phyloP scores from a whole-genome alignment of 2,329 filamentous ascomycete species.

The Phaeosphaeria sp. region DNA sequence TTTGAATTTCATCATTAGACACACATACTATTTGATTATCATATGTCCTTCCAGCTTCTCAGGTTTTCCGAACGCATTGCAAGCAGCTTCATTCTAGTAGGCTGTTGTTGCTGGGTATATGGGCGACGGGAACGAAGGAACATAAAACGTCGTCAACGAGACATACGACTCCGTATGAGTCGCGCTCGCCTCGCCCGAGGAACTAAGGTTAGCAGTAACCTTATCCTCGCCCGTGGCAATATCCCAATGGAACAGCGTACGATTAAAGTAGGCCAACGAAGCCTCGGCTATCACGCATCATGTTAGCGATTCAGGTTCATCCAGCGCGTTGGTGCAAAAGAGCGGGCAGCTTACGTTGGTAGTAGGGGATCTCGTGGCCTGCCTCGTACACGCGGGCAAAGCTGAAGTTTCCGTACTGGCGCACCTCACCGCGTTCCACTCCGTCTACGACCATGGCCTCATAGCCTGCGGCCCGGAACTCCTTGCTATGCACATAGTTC shows the following conservation, averaged over 20 bases:
- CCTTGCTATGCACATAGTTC: slow-evolving; percentile 44
- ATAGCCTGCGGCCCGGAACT: slow-evolving; percentile 37
- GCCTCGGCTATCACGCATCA: slow-evolving; percentile 26
- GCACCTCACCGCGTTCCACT: slow-evolving; percentile 49
- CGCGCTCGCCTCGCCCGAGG: slow-evolving; percentile 42
- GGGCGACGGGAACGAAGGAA: slow-evolving; percentile 13
- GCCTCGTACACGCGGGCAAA: slow-evolving; percentile 49
- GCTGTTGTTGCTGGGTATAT: slow-evolving; percentile 20
- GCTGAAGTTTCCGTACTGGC: slow-evolving; percentile 49
- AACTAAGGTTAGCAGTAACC: slow-evolving; percentile 44
- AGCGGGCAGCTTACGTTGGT: slow-evolving; percentile 39
- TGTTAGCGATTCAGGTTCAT: neutral
- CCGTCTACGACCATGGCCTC: slow-evolving; percentile 46
- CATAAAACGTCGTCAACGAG: slow-evolving; percentile 31
- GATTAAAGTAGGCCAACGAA: slow-evolving; percentile 46
- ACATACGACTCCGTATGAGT: slow-evolving; percentile 50
- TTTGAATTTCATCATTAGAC: neutral
- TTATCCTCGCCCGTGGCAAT: slow-evolving; percentile 43
- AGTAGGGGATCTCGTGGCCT: slow-evolving; percentile 52
- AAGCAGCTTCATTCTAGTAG: slow-evolving; percentile 3
- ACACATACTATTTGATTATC: neutral
- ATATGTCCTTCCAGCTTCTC: no score
- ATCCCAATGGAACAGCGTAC: slow-evolving; percentile 44
- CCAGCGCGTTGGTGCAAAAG: neutral
- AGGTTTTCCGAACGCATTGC: no score